Conservation (phyloP, 495 filamentous ascomycete genomes). For the Podospora pseudoanserina region DNA sequence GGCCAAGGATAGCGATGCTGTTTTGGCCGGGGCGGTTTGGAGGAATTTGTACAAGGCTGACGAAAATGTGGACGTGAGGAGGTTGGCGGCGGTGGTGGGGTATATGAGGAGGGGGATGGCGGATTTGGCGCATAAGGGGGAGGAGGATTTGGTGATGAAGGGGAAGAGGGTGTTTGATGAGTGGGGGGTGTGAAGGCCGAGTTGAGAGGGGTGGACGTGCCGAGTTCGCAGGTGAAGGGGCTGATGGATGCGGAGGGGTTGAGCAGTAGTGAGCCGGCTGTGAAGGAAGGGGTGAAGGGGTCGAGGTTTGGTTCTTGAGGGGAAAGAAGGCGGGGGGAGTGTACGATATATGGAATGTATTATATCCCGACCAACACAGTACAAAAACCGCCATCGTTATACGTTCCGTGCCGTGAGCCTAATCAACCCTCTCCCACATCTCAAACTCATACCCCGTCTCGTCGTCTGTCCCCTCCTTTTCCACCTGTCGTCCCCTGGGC, state of each 20-base stretch:
- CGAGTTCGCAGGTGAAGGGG: constrained; percentile 25
- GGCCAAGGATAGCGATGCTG: constrained; percentile 69
- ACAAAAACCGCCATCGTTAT: background rate
- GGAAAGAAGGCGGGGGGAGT: background rate
- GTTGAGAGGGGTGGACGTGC: constrained; percentile 41
- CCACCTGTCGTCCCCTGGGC: constrained; percentile 47
- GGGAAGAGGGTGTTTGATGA: constrained; percentile 32
- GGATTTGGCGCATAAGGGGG: constrained; percentile 59
- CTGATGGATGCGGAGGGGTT: constrained; percentile 15
- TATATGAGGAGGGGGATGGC: constrained; percentile 71
- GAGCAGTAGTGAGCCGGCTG: background rate
- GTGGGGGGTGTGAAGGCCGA: constrained; percentile 39
- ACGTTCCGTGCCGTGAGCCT: background rate
- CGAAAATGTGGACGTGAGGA: constrained; percentile 64
- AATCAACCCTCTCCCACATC: constrained; percentile 55
- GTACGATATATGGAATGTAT: background rate
- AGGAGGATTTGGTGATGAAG: constrained; percentile 46
- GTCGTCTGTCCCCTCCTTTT: constrained; percentile 53
- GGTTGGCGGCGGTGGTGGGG: constrained; percentile 68
- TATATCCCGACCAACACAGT: background rate
- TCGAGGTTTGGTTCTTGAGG: no score
- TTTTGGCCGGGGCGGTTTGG: constrained; percentile 86
- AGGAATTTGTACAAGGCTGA: constrained; percentile 82
- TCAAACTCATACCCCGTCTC: constrained; percentile 61
- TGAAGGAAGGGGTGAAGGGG: no score